phyloP scores from a whole-genome alignment of 2,329 filamentous ascomycete species.

The Rosellinia necatrix region DNA sequence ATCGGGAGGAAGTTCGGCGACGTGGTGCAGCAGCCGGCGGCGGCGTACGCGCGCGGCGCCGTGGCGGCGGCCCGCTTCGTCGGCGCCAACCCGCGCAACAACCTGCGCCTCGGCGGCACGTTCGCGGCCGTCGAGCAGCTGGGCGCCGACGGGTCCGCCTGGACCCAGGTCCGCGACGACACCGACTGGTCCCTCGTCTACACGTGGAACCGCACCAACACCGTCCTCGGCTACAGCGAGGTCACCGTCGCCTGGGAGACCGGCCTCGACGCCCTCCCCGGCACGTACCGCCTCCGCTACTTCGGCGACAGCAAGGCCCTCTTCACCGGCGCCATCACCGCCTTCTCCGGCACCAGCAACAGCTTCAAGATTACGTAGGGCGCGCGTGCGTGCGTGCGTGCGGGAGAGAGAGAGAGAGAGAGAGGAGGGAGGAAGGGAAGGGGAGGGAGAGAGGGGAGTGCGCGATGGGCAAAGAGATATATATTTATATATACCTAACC shows the following conservation, averaged over 20 bases:
- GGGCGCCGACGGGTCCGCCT: constrained; percentile 49
- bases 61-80: constrained; percentile 73
- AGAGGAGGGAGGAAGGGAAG: neutral
- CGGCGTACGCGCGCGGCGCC: constrained; percentile 63
- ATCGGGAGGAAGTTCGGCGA: constrained; percentile 73
- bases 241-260: constrained; percentile 83
- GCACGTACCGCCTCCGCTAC: constrained; percentile 80
- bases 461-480: too few relatives aligned
- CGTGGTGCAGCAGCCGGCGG: constrained; percentile 58
- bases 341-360: constrained; percentile 71
- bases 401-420: neutral
- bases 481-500: too few relatives aligned
- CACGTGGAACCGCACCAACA: constrained; percentile 70
- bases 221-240: constrained; percentile 57
- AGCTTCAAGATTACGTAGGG: constrained; percentile 51
- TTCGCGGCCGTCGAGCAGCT: constrained; percentile 76
- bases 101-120: constrained; percentile 77
- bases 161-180: constrained; percentile 73
- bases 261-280: constrained; percentile 60
- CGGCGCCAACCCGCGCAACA: constrained; percentile 88
- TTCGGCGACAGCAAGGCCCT: constrained; percentile 80
- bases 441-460: neutral
- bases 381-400: too few relatives aligned
- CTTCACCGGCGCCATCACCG: constrained; percentile 60
- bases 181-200: constrained; percentile 84